Conservation (phyloP, 139 green algal genomes). For the Mychonastes homosphaera region DNA sequence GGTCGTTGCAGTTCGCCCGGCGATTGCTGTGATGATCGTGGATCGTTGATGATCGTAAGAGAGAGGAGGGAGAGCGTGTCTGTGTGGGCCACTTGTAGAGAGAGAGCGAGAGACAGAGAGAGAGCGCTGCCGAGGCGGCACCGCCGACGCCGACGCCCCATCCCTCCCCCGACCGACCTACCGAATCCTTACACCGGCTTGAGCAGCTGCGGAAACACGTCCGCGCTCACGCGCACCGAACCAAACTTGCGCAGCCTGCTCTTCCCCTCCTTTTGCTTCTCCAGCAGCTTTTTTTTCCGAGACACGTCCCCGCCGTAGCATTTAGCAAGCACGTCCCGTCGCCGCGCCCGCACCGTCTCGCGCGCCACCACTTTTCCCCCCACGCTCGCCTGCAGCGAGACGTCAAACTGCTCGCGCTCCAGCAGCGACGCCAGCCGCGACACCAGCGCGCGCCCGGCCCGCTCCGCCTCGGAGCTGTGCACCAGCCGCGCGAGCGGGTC, state of each 20-base stretch:
- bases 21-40: no score
- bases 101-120: no score
- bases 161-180: no score
- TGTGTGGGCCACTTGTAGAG: no score
- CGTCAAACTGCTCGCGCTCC: no score
- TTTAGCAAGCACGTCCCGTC: slow-evolving; percentile 67
- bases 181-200: no score
- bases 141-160: no score
- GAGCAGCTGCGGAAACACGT: slow-evolving; percentile 54
- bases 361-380: slow-evolving; percentile 57
- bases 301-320: slow-evolving; percentile 50
- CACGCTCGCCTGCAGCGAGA: slow-evolving; percentile 48
- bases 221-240: slow-evolving; percentile 39
- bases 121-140: no score
- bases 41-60: no score
- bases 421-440: background rate
- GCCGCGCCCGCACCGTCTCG: slow-evolving; percentile 59
- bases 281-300: slow-evolving; percentile 77
- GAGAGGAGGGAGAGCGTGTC: no score
- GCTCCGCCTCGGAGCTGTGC: background rate
- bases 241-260: slow-evolving; percentile 63
- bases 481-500: slow-evolving; percentile 15
- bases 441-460: background rate
- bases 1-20: no score
- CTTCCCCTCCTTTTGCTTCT: slow-evolving; percentile 85